Percentiles rank a stretch among this genome's conserved stretches.
Conservation (phyloP, 768 basidiomycete genomes). For the Lactifluus hygrophoroides region DNA sequence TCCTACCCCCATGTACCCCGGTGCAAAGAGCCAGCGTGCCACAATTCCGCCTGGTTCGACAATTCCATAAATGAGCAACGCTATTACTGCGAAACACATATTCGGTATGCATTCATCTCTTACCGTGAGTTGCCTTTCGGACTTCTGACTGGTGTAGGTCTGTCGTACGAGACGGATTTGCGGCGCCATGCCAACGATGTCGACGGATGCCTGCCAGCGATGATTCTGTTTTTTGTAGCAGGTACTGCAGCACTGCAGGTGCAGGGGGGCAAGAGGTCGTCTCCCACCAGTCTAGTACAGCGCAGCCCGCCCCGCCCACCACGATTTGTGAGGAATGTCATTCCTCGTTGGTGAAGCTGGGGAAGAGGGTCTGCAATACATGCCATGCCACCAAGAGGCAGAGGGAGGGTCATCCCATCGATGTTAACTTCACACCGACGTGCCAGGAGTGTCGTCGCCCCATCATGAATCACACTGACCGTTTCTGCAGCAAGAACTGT, state of each 20-base stretch:
- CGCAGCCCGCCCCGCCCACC: background rate
- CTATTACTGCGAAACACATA: background rate
- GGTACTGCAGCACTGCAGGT: background rate
- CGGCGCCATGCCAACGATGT: background rate
- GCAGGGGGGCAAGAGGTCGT: background rate
- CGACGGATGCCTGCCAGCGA: background rate
- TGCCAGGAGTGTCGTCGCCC: conserved; percentile 7
- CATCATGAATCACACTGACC: background rate
- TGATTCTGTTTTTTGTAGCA: conserved; percentile 1
- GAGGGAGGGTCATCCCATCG: background rate
- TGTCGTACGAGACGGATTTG: background rate
- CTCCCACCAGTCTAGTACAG: background rate
- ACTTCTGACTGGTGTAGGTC: background rate
- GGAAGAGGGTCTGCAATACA: background rate
- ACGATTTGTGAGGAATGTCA: background rate
- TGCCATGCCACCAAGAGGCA: background rate
- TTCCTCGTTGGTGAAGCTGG: background rate
- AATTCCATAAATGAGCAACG: background rate
- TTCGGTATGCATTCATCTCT: background rate
- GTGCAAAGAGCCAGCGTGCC: background rate
- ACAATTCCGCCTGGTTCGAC: background rate
- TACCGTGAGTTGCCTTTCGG: background rate
- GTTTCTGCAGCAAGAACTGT: conserved; percentile 1
- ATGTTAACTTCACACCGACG: background rate
- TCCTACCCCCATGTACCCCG: background rate